Percentiles rank a stretch among this genome's conserved stretches.
These are phyloP conservation scores for Penicillium verrucosum DNA, from an alignment of 2,329 filamentous ascomycete species.

Conservation along the genomic window DNA sequence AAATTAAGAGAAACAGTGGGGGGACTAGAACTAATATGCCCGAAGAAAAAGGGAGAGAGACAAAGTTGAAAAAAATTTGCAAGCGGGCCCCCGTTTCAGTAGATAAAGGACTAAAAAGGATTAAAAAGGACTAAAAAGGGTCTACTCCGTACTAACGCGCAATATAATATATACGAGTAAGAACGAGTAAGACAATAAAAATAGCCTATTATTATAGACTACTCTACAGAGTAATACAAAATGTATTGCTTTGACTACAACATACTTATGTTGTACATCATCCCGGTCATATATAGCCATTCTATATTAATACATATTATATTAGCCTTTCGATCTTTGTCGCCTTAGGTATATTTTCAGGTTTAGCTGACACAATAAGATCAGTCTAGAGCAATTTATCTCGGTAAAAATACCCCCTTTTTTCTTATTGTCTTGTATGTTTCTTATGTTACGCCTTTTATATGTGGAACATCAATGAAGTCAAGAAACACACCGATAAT, in stretches of 20 bases:
- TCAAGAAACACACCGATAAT: neutral
- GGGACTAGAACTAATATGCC: neutral
- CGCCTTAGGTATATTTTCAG: neutral
- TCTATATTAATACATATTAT: no score
- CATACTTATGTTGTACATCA: neutral
- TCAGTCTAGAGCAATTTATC: neutral
- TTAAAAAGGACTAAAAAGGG: neutral
- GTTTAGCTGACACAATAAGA: neutral
- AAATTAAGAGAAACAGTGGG: neutral
- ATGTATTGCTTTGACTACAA: neutral
- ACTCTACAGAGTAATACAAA: neutral
- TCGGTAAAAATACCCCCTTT: neutral
- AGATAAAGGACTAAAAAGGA: conserved; percentile 1
- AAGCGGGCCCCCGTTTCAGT: conserved; percentile 1
- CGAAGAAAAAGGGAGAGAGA: neutral
- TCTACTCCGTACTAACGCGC: no score
- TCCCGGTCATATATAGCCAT: neutral
- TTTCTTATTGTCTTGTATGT: no score
- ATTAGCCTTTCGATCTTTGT: neutral
- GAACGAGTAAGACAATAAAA: neutral
- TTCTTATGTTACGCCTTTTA: neutral
- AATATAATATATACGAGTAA: neutral
- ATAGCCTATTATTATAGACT: neutral
- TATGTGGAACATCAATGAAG: neutral
- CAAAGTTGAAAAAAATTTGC: neutral